Evolutionary conservation across 768 basidiomycete genomes (phyloP).

Genomic region (Lactarius sp.): DNA sequence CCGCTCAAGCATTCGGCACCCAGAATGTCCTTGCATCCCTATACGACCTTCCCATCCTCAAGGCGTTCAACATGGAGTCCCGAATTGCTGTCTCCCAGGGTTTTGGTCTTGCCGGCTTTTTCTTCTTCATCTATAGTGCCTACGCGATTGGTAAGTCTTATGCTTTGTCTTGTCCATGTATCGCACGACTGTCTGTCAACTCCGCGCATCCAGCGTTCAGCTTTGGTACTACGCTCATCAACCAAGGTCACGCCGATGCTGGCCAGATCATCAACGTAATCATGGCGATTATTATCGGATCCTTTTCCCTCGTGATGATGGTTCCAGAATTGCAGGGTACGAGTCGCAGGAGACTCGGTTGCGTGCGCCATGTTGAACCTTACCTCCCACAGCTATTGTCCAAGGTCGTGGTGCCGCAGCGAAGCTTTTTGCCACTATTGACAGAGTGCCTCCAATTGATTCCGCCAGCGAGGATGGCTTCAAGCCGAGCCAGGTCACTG

Average conservation of each 20-base stretch:
- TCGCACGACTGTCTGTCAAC: neutral
- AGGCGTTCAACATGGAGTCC: constrained; percentile 45
- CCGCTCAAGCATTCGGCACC: constrained; percentile 84
- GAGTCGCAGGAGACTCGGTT: constrained; percentile 2
- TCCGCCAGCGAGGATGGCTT: constrained; percentile 62
- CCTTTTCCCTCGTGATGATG: constrained; percentile 76
- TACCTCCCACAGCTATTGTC: constrained; percentile 49
- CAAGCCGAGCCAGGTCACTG: constrained; percentile 61
- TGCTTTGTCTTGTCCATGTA: neutral
- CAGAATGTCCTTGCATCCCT: constrained; percentile 54
- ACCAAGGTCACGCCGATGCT: constrained; percentile 48
- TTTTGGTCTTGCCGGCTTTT: constrained; percentile 59
- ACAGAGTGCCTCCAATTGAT: constrained; percentile 84
- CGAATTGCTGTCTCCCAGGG: constrained; percentile 55
- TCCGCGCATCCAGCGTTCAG: constrained; percentile 54
- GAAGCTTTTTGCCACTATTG: constrained; percentile 87
- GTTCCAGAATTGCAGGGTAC: constrained; percentile 80
- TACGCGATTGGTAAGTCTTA: constrained; percentile 55
- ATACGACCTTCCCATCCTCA: constrained; percentile 59
- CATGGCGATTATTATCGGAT: constrained; percentile 75
- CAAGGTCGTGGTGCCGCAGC: constrained; percentile 83
- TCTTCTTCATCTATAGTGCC: constrained; percentile 70
- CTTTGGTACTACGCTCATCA: constrained; percentile 81
- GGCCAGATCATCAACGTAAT: constrained; percentile 79
- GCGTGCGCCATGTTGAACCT: neutral